Percentiles rank a stretch among this genome's conserved stretches.
These are phyloP conservation scores for Lippia alba DNA, from an alignment of 305 asterid genomes.

Conservation along the genomic window DNA sequence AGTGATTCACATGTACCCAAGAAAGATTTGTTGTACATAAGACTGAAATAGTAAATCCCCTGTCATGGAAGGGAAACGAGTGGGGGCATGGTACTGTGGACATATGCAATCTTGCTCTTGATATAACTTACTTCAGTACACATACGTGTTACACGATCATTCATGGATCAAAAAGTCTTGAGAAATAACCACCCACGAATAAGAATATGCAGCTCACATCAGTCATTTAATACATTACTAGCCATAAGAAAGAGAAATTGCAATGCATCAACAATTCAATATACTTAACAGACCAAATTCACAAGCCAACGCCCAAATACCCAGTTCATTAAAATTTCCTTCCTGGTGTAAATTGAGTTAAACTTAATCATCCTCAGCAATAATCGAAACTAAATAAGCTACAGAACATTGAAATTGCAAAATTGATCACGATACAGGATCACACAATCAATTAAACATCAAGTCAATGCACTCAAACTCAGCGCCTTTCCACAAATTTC, in stretches of 20 bases:
- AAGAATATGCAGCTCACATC: conserved; percentile 18
- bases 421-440: background rate
- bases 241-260: conserved; percentile 2
- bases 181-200: conserved; percentile 7
- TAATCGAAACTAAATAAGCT: background rate
- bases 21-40: conserved; percentile 9
- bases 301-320: conserved; percentile 13
- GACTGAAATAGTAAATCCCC: conserved; percentile 1
- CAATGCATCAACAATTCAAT: conserved; percentile 21
- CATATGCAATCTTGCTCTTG: conserved; percentile 17
- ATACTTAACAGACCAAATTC: background rate
- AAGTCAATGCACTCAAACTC: background rate
- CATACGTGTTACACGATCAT: conserved; percentile 16
- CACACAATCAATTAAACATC: no score
- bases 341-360: no score
- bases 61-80: background rate
- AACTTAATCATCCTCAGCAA: background rate
- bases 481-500: background rate
- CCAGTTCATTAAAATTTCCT: conserved; percentile 12
- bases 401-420: conserved; percentile 1
- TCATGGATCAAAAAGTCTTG: background rate
- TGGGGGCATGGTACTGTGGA: conserved; percentile 5
- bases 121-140: background rate
- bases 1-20: background rate
- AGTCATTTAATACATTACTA: conserved; percentile 7